A percentile compares a stretch with the other conserved stretches of the same genome.
phyloP scores from a whole-genome alignment of 495 filamentous ascomycete species.

The Aspergillus bertholletiae region DNA sequence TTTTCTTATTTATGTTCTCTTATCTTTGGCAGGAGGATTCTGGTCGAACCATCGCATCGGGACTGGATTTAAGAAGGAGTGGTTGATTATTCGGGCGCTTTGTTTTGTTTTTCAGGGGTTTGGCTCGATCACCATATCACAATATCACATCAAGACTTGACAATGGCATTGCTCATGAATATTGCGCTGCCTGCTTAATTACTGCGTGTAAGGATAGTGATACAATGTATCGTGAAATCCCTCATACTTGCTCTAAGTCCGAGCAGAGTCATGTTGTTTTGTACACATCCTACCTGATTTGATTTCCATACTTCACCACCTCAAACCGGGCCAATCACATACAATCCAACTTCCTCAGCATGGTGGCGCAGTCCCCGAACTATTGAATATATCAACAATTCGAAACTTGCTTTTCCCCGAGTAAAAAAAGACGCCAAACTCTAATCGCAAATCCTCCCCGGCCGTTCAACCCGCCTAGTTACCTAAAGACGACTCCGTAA shows the following conservation, averaged over 20 bases:
- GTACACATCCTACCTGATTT: no score
- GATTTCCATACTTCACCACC: no score
- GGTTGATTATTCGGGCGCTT: conserved; percentile 3
- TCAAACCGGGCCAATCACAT: no score
- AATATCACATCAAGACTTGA: neutral
- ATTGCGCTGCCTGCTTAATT: no score
- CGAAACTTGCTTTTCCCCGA: neutral
- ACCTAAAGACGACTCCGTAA: no score
- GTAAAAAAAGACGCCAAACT: neutral
- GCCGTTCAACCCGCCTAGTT: no score
- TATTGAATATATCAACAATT: neutral
- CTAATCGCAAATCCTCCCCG: neutral
- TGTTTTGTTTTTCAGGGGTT: neutral
- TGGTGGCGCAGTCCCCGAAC: neutral
- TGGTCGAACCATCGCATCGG: conserved; percentile 8
- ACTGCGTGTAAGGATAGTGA: no score
- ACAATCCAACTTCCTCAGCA: no score
- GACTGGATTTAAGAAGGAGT: conserved; percentile 9
- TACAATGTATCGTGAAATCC: no score
- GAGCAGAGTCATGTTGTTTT: no score
- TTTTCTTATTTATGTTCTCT: conserved; percentile 4
- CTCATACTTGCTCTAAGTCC: no score
- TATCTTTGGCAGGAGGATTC: neutral
- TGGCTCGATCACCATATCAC: conserved; percentile 4
- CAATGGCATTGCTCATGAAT: neutral